Evolutionary conservation across 345 rosid genomes (phyloP).

Genomic region (Populus alba): DNA sequence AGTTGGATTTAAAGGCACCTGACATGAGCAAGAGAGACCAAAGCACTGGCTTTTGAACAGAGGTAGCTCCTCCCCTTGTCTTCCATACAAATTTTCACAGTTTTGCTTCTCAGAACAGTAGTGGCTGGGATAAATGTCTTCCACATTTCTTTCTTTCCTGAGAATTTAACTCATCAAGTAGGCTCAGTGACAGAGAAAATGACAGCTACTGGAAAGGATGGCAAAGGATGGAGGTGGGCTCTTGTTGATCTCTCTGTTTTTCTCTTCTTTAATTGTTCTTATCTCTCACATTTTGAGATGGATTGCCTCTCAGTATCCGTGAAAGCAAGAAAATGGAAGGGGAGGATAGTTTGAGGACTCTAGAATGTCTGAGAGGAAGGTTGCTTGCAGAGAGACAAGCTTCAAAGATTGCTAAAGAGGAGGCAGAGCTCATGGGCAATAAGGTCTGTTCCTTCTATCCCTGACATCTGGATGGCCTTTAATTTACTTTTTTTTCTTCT

Average conservation of each 20-base stretch:
- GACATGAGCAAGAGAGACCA: background rate
- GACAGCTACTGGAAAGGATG: slow-evolving; percentile 31
- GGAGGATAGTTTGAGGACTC: slow-evolving; percentile 44
- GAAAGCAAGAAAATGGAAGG: slow-evolving; percentile 40
- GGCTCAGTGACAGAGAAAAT: slow-evolving; percentile 18
- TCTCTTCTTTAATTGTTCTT: background rate
- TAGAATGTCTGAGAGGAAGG: slow-evolving; percentile 83
- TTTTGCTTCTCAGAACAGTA: background rate
- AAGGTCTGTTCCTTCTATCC: slow-evolving; percentile 42
- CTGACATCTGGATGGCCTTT: background rate
- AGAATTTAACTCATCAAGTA: background rate
- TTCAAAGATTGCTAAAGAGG: slow-evolving; percentile 65
- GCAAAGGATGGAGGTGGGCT: slow-evolving; percentile 35
- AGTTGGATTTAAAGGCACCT: background rate
- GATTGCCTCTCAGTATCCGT: slow-evolving; percentile 25
- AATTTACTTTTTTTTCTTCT: background rate
- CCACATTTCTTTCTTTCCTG: background rate
- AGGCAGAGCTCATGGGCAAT: slow-evolving; percentile 51
- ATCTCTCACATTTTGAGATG: slow-evolving; percentile 23
- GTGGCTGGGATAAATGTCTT: background rate
- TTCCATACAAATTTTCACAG: background rate
- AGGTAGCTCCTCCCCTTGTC: no score
- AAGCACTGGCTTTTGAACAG: background rate
- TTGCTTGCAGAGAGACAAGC: slow-evolving; percentile 84
- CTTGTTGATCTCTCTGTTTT: background rate